Evolutionary conservation across 331 rosid species (phyloP).

Genomic region (Quercus lobata): DNA sequence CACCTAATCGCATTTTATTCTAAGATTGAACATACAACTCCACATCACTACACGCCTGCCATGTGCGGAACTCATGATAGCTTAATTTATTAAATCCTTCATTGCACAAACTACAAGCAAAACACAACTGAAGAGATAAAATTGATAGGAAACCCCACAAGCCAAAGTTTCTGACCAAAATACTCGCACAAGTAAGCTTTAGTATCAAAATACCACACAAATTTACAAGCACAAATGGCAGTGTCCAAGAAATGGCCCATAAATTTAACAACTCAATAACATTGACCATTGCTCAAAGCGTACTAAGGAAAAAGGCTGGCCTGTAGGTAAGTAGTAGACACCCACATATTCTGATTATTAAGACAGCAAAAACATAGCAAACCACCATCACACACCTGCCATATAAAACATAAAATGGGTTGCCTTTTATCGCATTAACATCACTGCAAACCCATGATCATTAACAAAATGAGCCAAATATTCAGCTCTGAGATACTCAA

Average conservation of each 20-base stretch:
- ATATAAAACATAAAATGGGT: conserved; percentile 6
- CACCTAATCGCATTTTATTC: not conserved
- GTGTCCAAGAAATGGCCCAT: not conserved
- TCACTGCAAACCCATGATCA: conserved; percentile 15
- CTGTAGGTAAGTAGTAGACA: not conserved
- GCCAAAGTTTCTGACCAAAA: conserved; percentile 3
- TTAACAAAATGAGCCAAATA: not conserved
- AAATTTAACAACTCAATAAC: not conserved
- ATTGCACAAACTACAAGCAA: not conserved
- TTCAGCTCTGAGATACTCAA: conserved; percentile 12
- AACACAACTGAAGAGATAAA: not conserved
- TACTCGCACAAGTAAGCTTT: not conserved
- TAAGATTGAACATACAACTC: not conserved
- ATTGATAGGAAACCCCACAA: not conserved
- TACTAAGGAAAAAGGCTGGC: not conserved
- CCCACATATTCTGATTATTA: not conserved
- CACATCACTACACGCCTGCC: not conserved
- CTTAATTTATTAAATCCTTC: not conserved
- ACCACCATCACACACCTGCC: conserved; percentile 12
- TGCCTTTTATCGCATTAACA: conserved; percentile 6
- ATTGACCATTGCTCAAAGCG: not conserved
- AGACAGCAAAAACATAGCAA: not conserved
- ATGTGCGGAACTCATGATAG: not conserved
- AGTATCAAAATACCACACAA: not conserved
- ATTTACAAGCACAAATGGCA: not conserved